Base-by-base conservation (phyloP, 2,329 filamentous ascomycete species). In the Phialophora macrospora region DNA sequence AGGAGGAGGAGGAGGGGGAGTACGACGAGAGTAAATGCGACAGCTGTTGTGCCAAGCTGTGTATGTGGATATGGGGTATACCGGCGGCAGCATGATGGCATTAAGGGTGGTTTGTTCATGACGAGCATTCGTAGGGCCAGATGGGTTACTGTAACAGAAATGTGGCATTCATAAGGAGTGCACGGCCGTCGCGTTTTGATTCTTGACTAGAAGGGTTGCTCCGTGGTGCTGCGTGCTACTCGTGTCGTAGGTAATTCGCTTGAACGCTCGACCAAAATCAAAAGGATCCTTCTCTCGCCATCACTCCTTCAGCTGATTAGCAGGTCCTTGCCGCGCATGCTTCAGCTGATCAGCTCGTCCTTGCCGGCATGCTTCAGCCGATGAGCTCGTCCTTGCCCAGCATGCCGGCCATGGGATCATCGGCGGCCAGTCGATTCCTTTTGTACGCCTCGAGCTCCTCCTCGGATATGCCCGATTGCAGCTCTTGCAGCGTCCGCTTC, bases 381-480 rank as follows among this genome's bases (percentile, higher is more conserved):
- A 70, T 60, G 5, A 70, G 49, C 46, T 70, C 64, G 52, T 70
- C 68, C 34, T 44, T 56, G 4, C 68, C 68, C 38, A 70, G 62
- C 52, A 70, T 87, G 5, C 87, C 88, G 1, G 92, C 91, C 93
- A 97, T 97, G 0, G 93, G 93, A 79, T 97, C 93, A 69, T 92
- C 48, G 24, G 88, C 87, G 30, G 87, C 87, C 59, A 87, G 85
- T 69, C 89, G 84, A 75, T 92, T 93, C 71, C 87, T 85, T 72
- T 92, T 87, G 76, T 96, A 97, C 66, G 90, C 88, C 64, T 97
- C 93, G 80, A 97, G 85, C 71, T 97, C 92, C 63, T 90, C 90
- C 74, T 96, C 92, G 0, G 89, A 88, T 12, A 95, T 84, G 0
- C 90, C 91, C 24, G 86, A 87, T 72, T 90, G 87, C 84, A 96